These are phyloP conservation scores for Trametes maxima DNA, from an alignment of 768 basidiomycete species.

Conservation along the genomic window DNA sequence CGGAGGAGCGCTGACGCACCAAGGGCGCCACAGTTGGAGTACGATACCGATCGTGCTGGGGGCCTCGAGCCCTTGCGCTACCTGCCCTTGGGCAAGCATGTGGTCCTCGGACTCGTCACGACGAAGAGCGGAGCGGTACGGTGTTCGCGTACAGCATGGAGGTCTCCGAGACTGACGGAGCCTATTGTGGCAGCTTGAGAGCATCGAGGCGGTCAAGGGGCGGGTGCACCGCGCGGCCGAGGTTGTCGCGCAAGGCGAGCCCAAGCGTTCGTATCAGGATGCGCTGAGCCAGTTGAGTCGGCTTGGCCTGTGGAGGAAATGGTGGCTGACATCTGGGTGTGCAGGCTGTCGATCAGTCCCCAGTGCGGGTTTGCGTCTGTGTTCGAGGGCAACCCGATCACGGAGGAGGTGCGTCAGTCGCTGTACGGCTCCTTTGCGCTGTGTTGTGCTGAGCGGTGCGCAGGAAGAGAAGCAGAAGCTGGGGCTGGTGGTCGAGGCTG, in stretches of 20 bases:
- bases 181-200: conserved; percentile 39
- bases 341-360: conserved; percentile 45
- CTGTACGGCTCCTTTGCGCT: not conserved
- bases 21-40: conserved; percentile 49
- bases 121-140: conserved; percentile 43
- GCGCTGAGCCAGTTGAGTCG: conserved; percentile 40
- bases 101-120: conserved; percentile 48
- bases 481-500: conserved; percentile 40
- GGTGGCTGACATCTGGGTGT: not conserved
- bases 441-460: not conserved
- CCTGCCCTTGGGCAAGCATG: conserved; percentile 47
- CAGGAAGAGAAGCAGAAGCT: conserved; percentile 43
- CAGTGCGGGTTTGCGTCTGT: conserved; percentile 56
- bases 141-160: conserved; percentile 18
- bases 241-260: conserved; percentile 38
- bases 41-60: conserved; percentile 62
- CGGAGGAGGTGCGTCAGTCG: conserved; percentile 26
- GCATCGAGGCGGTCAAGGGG: conserved; percentile 38
- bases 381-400: conserved; percentile 46
- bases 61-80: conserved; percentile 53
- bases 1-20: conserved; percentile 1
- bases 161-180: conserved; percentile 5
- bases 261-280: conserved; percentile 38
- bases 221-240: conserved; percentile 47
- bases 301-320: not conserved